Percentiles rank a stretch among this genome's conserved stretches.
Conservation (phyloP, 345 rosid genomes). For the Geranium rotundifolium region DNA sequence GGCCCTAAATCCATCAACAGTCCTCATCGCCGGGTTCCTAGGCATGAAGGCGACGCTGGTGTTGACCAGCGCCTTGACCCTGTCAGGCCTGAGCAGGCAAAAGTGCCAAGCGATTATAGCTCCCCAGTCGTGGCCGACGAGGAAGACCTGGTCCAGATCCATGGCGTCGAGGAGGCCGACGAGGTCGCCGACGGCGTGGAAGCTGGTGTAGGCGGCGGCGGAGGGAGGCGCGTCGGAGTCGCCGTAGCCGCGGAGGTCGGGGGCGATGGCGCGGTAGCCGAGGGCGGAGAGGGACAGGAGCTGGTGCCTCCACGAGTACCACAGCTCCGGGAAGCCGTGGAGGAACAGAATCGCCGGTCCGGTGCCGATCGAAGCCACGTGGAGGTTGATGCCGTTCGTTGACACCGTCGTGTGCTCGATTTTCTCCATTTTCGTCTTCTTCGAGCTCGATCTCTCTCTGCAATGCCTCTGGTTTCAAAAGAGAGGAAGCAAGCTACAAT, state of each 20-base stretch:
- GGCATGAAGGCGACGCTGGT: constrained; percentile 32
- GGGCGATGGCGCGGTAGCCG: constrained; percentile 27
- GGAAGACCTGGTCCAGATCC: constrained; percentile 29
- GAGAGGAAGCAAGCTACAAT: too few species aligned
- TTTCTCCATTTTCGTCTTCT: too few species aligned
- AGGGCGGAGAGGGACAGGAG: constrained; percentile 16
- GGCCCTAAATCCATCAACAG: constrained; percentile 31
- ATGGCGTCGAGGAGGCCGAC: constrained; percentile 2
- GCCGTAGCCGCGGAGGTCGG: constrained; percentile 26
- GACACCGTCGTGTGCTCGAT: constrained; percentile 10
- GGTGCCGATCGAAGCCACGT: constrained; percentile 17
- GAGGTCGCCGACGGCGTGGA: constrained; percentile 16
- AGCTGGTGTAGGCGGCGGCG: constrained; percentile 4
- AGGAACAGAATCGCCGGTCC: constrained; percentile 19
- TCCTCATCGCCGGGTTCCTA: constrained; percentile 41
- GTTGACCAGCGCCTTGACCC: constrained; percentile 27
- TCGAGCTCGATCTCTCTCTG: too few species aligned
- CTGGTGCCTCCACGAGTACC: constrained; percentile 33
- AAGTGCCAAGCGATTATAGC: too few species aligned
- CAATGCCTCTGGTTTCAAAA: too few species aligned
- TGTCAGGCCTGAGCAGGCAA: constrained; percentile 15
- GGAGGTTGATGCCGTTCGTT: constrained; percentile 19
- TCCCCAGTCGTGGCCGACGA: constrained; percentile 13
- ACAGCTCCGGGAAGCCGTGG: constrained; percentile 26
- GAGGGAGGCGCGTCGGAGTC: constrained; percentile 22